Evolutionary conservation across 2,329 filamentous ascomycete genomes (phyloP).

Genomic region (Mycosphaerella arachidis): DNA sequence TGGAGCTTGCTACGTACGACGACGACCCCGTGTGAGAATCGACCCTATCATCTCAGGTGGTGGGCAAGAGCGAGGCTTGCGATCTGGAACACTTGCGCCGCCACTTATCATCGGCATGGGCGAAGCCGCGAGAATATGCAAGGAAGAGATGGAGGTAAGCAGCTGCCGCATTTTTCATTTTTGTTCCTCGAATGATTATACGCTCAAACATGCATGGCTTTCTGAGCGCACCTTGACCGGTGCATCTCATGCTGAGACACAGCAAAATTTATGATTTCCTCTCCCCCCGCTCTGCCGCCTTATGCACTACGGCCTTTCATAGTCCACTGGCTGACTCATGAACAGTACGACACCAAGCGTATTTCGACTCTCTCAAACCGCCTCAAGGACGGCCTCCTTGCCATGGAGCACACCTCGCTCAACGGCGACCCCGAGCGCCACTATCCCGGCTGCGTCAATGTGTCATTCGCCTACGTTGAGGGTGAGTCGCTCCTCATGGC

Average conservation of each 20-base stretch:
- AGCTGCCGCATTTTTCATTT: neutral
- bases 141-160: conserved; percentile 83
- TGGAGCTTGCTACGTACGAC: conserved; percentile 90
- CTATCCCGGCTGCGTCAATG: conserved; percentile 96
- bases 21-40: conserved; percentile 85
- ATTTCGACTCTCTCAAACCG: conserved; percentile 79
- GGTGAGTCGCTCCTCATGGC: conserved; percentile 98
- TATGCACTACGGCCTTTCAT: neutral
- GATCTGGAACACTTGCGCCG: conserved; percentile 89
- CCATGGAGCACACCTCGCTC: conserved; percentile 86
- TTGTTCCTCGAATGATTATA: conserved; percentile 63
- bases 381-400: conserved; percentile 73
- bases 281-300: neutral
- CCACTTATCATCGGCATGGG: conserved; percentile 88
- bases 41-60: conserved; percentile 95
- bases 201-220: conserved; percentile 86
- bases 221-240: conserved; percentile 66
- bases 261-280: conserved; percentile 61
- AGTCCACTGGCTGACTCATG: conserved; percentile 24
- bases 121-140: conserved; percentile 88
- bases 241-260: conserved; percentile 46
- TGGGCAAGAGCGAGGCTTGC: conserved; percentile 89
- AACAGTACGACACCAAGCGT: conserved; percentile 84
- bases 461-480: conserved; percentile 97
- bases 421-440: conserved; percentile 81